phyloP scores from a whole-genome alignment of 441 rosid species.

The Biscutella laevigata region DNA sequence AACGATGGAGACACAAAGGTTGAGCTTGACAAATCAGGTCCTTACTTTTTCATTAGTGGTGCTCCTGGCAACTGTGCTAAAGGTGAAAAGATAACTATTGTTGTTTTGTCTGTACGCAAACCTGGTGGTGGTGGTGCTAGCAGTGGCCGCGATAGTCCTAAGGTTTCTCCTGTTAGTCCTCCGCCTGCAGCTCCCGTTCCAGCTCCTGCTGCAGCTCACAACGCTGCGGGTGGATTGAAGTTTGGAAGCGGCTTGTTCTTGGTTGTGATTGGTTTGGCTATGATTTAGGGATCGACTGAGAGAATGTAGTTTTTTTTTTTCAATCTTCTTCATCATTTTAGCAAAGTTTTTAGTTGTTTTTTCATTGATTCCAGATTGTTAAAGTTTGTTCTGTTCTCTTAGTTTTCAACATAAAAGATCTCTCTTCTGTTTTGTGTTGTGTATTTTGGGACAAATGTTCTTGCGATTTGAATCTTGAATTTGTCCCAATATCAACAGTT shows the following conservation, averaged over 20 bases:
- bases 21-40: slow-evolving; percentile 35
- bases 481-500: background rate
- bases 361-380: background rate
- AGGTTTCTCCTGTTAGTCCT: slow-evolving; percentile 8
- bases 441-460: slow-evolving; percentile 3
- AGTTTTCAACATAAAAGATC: background rate
- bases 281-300: slow-evolving; percentile 12
- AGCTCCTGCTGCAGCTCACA: slow-evolving; percentile 8
- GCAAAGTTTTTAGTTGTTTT: slow-evolving; percentile 1
- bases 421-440: slow-evolving; percentile 1
- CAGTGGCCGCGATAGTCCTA: slow-evolving; percentile 7
- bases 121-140: background rate
- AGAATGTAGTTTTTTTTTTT: background rate
- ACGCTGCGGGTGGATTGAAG: slow-evolving; percentile 4
- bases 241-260: slow-evolving; percentile 3
- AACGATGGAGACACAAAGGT: slow-evolving; percentile 37
- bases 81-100: slow-evolving; percentile 39
- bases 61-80: slow-evolving; percentile 35
- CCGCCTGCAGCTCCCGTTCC: background rate
- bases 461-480: background rate
- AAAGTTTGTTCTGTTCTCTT: background rate
- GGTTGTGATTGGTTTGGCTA: slow-evolving; percentile 12
- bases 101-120: slow-evolving; percentile 33
- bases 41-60: slow-evolving; percentile 55
- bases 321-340: too few relatives aligned